phyloP scores from a whole-genome alignment of 257 asterid species.

The Verbascum thapsus region DNA sequence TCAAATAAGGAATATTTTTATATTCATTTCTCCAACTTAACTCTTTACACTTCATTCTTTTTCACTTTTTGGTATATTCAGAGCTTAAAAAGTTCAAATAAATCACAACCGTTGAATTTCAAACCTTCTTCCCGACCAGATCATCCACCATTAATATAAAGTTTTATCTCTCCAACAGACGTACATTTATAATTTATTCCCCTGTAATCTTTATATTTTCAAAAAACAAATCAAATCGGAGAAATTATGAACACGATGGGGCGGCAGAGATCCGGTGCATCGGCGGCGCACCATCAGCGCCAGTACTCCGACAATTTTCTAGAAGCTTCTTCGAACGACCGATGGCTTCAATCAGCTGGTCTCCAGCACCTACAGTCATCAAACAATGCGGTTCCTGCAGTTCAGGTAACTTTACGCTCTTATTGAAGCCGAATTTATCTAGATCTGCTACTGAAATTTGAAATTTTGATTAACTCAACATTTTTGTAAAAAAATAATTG shows the following conservation, averaged over 20 bases:
- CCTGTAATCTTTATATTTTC: constrained; percentile 11
- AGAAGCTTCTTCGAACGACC: constrained; percentile 70
- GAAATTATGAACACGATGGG: constrained; percentile 83
- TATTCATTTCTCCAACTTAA: not conserved
- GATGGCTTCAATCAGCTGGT: constrained; percentile 98
- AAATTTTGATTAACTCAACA: not conserved
- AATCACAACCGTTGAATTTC: constrained; percentile 43
- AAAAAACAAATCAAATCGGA: constrained; percentile 17
- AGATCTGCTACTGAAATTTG: constrained; percentile 37
- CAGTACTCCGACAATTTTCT: constrained; percentile 81
- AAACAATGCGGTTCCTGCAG: constrained; percentile 59
- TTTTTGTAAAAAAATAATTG: not conserved
- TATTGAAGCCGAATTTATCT: constrained; percentile 10
- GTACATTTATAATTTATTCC: constrained; percentile 9
- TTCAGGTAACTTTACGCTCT: constrained; percentile 26
- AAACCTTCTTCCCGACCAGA: constrained; percentile 35
- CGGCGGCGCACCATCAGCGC: constrained; percentile 81
- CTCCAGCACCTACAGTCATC: constrained; percentile 85
- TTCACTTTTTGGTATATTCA: not conserved
- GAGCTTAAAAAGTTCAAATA: constrained; percentile 18
- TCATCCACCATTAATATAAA: constrained; percentile 29
- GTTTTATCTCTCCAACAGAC: constrained; percentile 4
- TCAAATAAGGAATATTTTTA: not conserved
- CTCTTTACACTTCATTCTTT: not conserved
- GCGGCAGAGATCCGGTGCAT: constrained; percentile 81